A percentile compares a stretch with the other conserved stretches of the same genome.
Conservation (phyloP, 2,329 filamentous ascomycete genomes). For the Apiospora rasikravindrae region DNA sequence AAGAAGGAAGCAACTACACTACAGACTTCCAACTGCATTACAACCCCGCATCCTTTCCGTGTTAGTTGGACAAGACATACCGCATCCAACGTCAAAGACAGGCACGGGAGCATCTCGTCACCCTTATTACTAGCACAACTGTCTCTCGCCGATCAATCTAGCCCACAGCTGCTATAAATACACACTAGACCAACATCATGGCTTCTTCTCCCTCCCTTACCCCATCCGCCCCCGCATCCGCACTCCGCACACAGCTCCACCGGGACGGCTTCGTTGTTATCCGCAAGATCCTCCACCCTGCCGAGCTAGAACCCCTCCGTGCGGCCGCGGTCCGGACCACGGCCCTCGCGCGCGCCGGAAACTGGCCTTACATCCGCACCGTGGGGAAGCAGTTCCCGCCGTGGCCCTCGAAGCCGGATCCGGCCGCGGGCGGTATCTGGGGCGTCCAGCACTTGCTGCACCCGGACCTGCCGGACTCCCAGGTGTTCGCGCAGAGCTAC, state of each 20-base stretch:
- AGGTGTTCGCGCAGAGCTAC: slow-evolving; percentile 70
- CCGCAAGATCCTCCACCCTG: slow-evolving; percentile 63
- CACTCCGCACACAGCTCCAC: slow-evolving; percentile 61
- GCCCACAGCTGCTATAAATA: neutral
- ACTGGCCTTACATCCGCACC: slow-evolving; percentile 83
- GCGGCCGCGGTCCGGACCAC: slow-evolving; percentile 63
- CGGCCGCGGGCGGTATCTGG: slow-evolving; percentile 73
- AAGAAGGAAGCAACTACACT: neutral
- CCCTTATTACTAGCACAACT: too few species aligned
- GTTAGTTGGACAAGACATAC: too few species aligned
- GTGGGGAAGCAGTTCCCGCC: slow-evolving; percentile 91
- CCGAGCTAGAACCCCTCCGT: slow-evolving; percentile 64
- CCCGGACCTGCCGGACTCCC: slow-evolving; percentile 67
- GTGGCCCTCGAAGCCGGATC: slow-evolving; percentile 62
- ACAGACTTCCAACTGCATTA: neutral
- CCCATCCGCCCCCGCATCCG: neutral
- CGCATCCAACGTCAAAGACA: too few species aligned
- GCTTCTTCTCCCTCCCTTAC: neutral
- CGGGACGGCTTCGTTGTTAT: slow-evolving; percentile 79
- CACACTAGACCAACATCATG: neutral
- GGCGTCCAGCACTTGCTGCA: slow-evolving; percentile 86
- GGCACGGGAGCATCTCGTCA: too few species aligned
- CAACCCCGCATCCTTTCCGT: neutral
- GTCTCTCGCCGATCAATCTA: too few species aligned
- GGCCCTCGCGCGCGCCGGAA: slow-evolving; percentile 66